Evolutionary conservation across 352 stramenopile genomes (phyloP).

Genomic region (Plasmopara muralis): DNA sequence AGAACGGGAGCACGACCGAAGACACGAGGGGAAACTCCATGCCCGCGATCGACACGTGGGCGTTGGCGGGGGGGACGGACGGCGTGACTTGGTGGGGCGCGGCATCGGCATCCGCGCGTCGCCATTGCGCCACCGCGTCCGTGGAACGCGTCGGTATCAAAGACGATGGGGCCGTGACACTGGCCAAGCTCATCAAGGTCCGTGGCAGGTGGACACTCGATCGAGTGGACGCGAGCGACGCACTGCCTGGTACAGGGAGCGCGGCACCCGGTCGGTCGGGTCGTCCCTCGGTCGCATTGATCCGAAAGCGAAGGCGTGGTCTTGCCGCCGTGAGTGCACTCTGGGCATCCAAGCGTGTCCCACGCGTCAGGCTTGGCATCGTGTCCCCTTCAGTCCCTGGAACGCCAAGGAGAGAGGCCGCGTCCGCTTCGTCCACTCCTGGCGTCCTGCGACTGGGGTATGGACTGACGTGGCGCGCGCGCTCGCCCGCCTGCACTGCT

Average conservation of each 20-base stretch:
- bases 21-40: constrained; percentile 33
- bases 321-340: constrained; percentile 2
- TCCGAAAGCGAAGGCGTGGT: constrained; percentile 17
- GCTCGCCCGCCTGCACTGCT: constrained; percentile 21
- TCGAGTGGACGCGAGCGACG: constrained; percentile 2
- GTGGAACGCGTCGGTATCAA: constrained; percentile 1
- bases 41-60: constrained; percentile 29
- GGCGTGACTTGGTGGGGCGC: constrained; percentile 1
- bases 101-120: constrained; percentile 3
- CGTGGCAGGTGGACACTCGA: constrained; percentile 16
- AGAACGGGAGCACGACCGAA: constrained; percentile 55
- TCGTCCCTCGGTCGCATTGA: constrained; percentile 14
- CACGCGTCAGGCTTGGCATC: constrained; percentile 5
- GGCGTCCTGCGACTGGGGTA: constrained; percentile 6
- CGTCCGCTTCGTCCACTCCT: constrained; percentile 2
- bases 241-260: neutral
- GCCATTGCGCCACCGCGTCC: constrained; percentile 2
- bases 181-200: constrained; percentile 7
- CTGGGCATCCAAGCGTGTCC: neutral
- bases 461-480: constrained; percentile 10
- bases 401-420: neutral
- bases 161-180: neutral
- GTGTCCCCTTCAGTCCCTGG: neutral
- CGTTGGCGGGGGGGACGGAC: constrained; percentile 6
- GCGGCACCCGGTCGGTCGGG: constrained; percentile 1